Base-by-base conservation (phyloP, 768 basidiomycete species). In the Termitomyces sp. region DNA sequence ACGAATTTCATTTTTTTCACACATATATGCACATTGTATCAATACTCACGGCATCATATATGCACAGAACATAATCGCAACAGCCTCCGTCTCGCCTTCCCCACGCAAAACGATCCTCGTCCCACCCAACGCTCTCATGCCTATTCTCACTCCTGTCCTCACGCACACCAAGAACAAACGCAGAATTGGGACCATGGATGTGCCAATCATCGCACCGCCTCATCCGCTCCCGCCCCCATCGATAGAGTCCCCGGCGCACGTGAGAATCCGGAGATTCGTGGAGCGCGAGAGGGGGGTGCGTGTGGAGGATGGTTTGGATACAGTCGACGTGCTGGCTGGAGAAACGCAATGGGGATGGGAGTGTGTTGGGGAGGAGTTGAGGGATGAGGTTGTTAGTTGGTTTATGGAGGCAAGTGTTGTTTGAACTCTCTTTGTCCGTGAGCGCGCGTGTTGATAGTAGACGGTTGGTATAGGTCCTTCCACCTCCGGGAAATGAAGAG, bases 201-300 rank as follows among this genome's bases (percentile, higher is more conserved):
- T 55, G 25, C 48, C 55, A 3, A 50, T 50, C 19, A 56, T 56
- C 10, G 55, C 55, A 1, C 55, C 55, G 16, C 55, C 55, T 6
- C 4, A 17, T 12, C 41, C 55, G 28, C 55, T 56, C 3, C 54
- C 54, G 6, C 25, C 37, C 7, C 11, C 14, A 11, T 34, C 19
- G 2, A 48, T 21, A 1, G 34, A 39, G 12, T 14, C 45, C 11
- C 47, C 47, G 2, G 48, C 42, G 6, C 16, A 7, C 5, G 27
- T 39, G 28, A 50, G 56, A 7, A 35, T 57, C 1, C 32, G 19
- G n/a, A 32, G 56, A 12, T 52, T 37, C n/a, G 6, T 57, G 12
- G 23, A 52, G 32, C 12, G 56, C 25, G 56, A 57, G 50, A 57
- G 3, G 16, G 35, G 3, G 25, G 3, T 57, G 35, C 41, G 56